Evolutionary conservation across 352 stramenopile genomes (phyloP).

Genomic region (Phytophthora pistaciae): DNA sequence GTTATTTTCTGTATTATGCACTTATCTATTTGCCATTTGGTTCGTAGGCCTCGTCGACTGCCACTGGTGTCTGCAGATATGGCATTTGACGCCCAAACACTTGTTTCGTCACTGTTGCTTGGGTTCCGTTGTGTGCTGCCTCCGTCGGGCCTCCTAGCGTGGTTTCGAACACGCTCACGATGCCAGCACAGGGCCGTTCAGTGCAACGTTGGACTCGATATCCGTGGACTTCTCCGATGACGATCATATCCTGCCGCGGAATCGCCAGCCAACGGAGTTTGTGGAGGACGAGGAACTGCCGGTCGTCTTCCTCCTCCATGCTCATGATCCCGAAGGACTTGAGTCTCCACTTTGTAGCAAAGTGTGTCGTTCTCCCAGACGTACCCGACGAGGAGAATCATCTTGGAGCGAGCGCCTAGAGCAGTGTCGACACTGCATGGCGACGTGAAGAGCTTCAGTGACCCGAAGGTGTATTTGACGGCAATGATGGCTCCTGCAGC

Average conservation of each 20-base stretch:
- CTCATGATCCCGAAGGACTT: constrained; percentile 17
- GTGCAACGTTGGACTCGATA: neutral
- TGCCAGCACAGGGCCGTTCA: constrained; percentile 1
- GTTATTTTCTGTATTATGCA: too few relatives aligned
- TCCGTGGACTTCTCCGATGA: constrained; percentile 8
- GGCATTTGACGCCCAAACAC: too few relatives aligned
- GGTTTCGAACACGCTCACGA: constrained; percentile 1
- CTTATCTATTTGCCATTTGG: too few relatives aligned
- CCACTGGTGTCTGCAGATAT: too few relatives aligned
- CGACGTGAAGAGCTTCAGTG: constrained; percentile 2
- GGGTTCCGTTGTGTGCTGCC: too few relatives aligned
- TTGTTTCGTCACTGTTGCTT: too few relatives aligned
- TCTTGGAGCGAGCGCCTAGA: constrained; percentile 13
- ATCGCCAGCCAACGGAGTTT: constrained; percentile 4
- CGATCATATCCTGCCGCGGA: constrained; percentile 12
- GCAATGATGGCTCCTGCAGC: constrained; percentile 8
- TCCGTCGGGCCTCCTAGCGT: constrained; percentile 3
- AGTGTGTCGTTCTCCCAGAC: constrained; percentile 5
- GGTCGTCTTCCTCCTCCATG: constrained; percentile 9
- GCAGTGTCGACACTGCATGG: constrained; percentile 18
- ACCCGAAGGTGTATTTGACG: constrained; percentile 13
- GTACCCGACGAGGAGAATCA: constrained; percentile 12
- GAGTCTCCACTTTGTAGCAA: constrained; percentile 4
- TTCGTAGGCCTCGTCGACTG: too few relatives aligned
- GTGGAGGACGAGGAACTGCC: neutral